A percentile compares a stretch with the other conserved stretches of the same genome.
Conservation (phyloP, 2,329 filamentous ascomycete genomes). For the Pseudogymnoascus sp. region DNA sequence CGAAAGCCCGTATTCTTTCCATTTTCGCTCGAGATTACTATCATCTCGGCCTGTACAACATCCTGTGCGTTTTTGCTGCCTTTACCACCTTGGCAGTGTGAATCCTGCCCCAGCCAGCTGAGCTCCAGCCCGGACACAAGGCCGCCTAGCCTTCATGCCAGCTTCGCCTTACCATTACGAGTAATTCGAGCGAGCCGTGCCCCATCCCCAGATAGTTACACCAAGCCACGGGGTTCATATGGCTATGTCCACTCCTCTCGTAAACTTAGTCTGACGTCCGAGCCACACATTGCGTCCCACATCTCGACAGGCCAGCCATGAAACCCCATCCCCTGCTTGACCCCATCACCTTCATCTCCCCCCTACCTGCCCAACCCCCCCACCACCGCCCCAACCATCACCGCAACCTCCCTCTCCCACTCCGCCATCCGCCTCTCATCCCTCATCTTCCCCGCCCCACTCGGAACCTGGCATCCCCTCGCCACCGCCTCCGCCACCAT, state of each 20-base stretch:
- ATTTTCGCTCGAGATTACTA: neutral
- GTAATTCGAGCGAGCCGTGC: neutral
- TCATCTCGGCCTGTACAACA: too few species aligned
- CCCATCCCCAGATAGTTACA: neutral
- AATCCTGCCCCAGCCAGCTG: too few species aligned
- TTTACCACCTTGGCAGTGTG: neutral
- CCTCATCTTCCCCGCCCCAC: constrained; percentile 60
- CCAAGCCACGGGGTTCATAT: neutral
- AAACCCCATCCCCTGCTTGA: neutral
- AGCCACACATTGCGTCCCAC: neutral
- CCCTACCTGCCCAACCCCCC: constrained; percentile 22
- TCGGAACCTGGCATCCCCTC: constrained; percentile 63
- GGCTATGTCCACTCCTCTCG: neutral
- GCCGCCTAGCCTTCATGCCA: neutral
- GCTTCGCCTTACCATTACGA: neutral
- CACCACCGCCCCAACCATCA: constrained; percentile 84
- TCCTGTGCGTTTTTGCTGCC: neutral
- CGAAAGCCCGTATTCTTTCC: neutral
- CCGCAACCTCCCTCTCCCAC: constrained; percentile 88
- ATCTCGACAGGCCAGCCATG: neutral
- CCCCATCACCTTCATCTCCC: neutral
- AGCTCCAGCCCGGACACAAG: neutral
- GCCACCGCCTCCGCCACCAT: constrained; percentile 78
- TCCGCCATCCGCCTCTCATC: constrained; percentile 39
- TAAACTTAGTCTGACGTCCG: neutral